Base-by-base conservation (phyloP, 2,329 filamentous ascomycete species). In the Ophiostoma sp. region DNA sequence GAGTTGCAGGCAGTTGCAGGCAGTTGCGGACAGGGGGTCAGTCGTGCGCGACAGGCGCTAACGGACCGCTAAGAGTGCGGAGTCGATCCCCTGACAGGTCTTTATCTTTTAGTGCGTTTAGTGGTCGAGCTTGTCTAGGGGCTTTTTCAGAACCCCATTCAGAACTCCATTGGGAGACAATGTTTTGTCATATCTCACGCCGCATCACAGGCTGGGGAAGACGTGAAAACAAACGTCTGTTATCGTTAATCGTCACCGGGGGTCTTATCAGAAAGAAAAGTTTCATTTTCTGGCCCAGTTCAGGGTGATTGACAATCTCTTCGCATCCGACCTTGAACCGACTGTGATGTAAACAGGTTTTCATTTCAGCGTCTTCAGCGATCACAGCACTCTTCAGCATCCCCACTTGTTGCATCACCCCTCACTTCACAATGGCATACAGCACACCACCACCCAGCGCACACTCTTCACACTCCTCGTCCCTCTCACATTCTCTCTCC, bases 21-120 rank as follows among this genome's bases (percentile, higher is more conserved):
- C 15, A 28, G 33, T 55, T 31, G 39, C 48, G 31, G 28, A 3
- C 57, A 5, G 12, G 6, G 33, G 28, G 15, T 3, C 3, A 36
- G 33, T 36, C 57, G 55, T 33, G 1, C 9, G 8, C 33, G 25
- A 25, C 17, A 39, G n/a, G 9, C 59, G 59, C 59, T 42, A 64
- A 36, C 11, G n/a, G 5, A 2, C 59, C 9, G 59, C 59, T 42
- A 64, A 64, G 19, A 42, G 33, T 22, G 59, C 59, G 31, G 59
- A 63, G 59, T 3, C 31, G 9, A 39, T 33, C 31, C 55, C 57
- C 31, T 61, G 57, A 19, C 57, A 28, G 15, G 59, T 64, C 33
- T 17, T 64, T 64, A 64, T 64, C 59, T 33, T 33, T 17, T 64
- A 64, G 33, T 64, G 59, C 59, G 33, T 22, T 63, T 31, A 33